Evolutionary conservation across 2,329 filamentous ascomycete genomes (phyloP).

Genomic region (Epichloe sylvatica): DNA sequence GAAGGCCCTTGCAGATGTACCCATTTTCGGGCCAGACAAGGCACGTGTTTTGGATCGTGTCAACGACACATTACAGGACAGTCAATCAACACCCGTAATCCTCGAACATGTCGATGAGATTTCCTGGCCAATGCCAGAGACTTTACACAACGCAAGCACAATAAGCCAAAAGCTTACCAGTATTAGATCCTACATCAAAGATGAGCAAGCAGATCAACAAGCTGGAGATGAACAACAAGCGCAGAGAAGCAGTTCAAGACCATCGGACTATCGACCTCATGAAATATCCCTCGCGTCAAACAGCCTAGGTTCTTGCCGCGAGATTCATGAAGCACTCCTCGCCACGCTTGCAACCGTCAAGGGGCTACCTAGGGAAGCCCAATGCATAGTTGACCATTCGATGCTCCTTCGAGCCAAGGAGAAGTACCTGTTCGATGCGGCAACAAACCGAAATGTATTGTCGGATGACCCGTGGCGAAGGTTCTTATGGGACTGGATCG

Average conservation of each 20-base stretch:
- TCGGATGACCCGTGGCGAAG: slow-evolving; percentile 61
- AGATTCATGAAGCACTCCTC: slow-evolving; percentile 44
- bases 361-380: slow-evolving; percentile 36
- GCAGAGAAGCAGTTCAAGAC: slow-evolving; percentile 13
- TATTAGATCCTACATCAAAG: slow-evolving; percentile 26
- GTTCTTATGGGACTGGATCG: slow-evolving; percentile 65
- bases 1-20: slow-evolving; percentile 36
- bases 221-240: slow-evolving; percentile 13
- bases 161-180: slow-evolving; percentile 36
- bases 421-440: slow-evolving; percentile 50
- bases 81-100: slow-evolving; percentile 18
- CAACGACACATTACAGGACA: slow-evolving; percentile 25
- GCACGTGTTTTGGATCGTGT: slow-evolving; percentile 28
- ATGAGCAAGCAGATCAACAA: slow-evolving; percentile 13
- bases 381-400: slow-evolving; percentile 39
- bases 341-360: slow-evolving; percentile 28
- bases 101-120: slow-evolving; percentile 25
- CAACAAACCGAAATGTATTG: slow-evolving; percentile 51
- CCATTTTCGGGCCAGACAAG: slow-evolving; percentile 43
- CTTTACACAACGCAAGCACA: slow-evolving; percentile 27
- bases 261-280: slow-evolving; percentile 19
- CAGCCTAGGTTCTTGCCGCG: slow-evolving; percentile 33
- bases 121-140: slow-evolving; percentile 22
- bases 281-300: slow-evolving; percentile 26
- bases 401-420: slow-evolving; percentile 48